Evolutionary conservation across 768 basidiomycete species (phyloP).

Genomic region (Collybiopsis luxurians): DNA sequence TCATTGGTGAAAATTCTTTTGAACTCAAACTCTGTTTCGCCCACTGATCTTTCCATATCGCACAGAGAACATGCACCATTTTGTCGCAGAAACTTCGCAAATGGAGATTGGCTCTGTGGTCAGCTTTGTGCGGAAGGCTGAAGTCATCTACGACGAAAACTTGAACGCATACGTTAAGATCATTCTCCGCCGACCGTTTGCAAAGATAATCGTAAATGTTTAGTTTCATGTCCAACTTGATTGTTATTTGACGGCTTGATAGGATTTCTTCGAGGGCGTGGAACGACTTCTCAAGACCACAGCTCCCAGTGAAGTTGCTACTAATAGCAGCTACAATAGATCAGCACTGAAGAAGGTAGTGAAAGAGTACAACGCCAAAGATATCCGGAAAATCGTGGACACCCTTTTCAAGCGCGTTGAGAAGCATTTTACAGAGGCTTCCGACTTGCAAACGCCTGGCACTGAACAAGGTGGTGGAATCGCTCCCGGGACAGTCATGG

Average conservation of each 20-base stretch:
- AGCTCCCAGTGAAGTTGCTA: constrained; percentile 70
- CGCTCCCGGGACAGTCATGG: constrained; percentile 63
- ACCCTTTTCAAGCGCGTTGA: constrained; percentile 87
- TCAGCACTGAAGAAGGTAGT: constrained; percentile 78
- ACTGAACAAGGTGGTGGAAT: constrained; percentile 55
- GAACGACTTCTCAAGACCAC: constrained; percentile 84
- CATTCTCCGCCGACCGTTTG: constrained; percentile 81
- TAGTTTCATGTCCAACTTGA: background rate
- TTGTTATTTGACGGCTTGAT: constrained; percentile 1
- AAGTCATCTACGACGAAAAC: constrained; percentile 88
- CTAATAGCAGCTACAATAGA: constrained; percentile 73
- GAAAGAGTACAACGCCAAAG: constrained; percentile 85
- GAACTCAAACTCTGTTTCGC: background rate
- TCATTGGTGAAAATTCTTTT: constrained; percentile 62
- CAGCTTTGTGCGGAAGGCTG: constrained; percentile 67
- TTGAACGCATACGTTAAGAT: constrained; percentile 83
- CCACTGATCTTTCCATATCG: background rate
- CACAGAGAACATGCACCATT: constrained; percentile 95
- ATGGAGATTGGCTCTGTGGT: constrained; percentile 64
- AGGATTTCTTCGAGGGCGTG: constrained; percentile 96
- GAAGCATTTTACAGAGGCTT: constrained; percentile 90
- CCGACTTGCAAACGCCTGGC: constrained; percentile 50
- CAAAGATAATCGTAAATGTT: constrained; percentile 74
- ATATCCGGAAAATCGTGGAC: constrained; percentile 86
- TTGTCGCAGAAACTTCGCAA: constrained; percentile 77